These are phyloP conservation scores for Aspergillus funiculosus DNA, from an alignment of 495 filamentous ascomycete species.

Conservation along the genomic window DNA sequence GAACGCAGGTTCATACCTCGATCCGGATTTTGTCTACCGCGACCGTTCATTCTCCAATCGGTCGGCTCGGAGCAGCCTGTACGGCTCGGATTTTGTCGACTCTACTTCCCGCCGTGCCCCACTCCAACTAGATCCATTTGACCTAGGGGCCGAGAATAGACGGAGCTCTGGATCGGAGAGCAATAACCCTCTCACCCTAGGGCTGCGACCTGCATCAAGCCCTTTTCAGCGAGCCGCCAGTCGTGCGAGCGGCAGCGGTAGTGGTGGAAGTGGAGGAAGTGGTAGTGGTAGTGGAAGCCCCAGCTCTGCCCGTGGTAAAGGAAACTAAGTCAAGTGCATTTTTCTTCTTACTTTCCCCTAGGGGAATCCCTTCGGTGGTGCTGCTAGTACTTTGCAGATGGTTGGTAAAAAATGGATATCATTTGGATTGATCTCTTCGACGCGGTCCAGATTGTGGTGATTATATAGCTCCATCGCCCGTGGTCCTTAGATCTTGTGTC, in stretches of 20 bases:
- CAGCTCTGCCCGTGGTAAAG: constrained; percentile 34
- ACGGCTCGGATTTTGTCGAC: constrained; percentile 38
- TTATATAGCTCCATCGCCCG: constrained; percentile 8
- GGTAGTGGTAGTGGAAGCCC: constrained; percentile 44
- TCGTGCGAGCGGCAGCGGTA: constrained; percentile 43
- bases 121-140: constrained; percentile 34
- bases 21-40: constrained; percentile 31
- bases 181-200: constrained; percentile 27
- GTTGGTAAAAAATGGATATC: neutral
- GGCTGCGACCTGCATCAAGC: constrained; percentile 31
- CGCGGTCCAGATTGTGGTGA: neutral
- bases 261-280: constrained; percentile 37
- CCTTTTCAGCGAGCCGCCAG: constrained; percentile 41
- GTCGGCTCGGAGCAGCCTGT: constrained; percentile 40
- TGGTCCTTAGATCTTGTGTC: constrained; percentile 14
- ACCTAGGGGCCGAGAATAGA: constrained; percentile 30
- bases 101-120: constrained; percentile 27
- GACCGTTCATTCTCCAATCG: constrained; percentile 47
- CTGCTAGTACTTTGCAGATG: too few relatives aligned
- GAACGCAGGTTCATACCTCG: constrained; percentile 32
- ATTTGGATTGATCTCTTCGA: neutral
- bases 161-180: constrained; percentile 31
- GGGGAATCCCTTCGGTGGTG: too few relatives aligned
- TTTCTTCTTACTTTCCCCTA: too few relatives aligned
- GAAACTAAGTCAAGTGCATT: constrained; percentile 11